phyloP scores from a whole-genome alignment of 1,284 basidiomycete genomes.

The Dichomitus squalens region DNA sequence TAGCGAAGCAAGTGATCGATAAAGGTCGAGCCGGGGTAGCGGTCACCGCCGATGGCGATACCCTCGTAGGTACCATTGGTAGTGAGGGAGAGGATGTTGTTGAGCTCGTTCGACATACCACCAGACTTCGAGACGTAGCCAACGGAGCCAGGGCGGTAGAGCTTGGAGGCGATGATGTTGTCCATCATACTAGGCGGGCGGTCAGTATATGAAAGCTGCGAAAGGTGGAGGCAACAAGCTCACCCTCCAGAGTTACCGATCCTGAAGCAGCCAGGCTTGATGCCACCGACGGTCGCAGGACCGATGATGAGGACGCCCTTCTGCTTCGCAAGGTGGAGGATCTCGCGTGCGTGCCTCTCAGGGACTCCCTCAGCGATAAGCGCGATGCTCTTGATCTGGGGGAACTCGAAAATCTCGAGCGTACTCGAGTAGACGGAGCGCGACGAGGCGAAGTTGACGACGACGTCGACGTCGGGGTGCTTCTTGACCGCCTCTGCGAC shows the following conservation, averaged over 20 bases:
- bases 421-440: slow-evolving; percentile 96
- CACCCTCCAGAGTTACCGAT: slow-evolving; percentile 98
- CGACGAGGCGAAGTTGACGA: slow-evolving; percentile 97
- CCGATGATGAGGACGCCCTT: slow-evolving; percentile 96
- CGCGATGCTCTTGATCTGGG: slow-evolving; percentile 83
- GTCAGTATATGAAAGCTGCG: neutral
- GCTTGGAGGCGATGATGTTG: slow-evolving; percentile 98
- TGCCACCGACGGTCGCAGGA: slow-evolving; percentile 98
- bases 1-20: slow-evolving; percentile 99
- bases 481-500: slow-evolving; percentile 92
- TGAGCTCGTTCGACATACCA: slow-evolving; percentile 99
- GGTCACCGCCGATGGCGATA: slow-evolving; percentile 99
- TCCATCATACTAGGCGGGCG: slow-evolving; percentile 87
- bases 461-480: slow-evolving; percentile 96
- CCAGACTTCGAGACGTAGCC: slow-evolving; percentile 99
- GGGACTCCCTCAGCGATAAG: slow-evolving; percentile 99
- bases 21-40: slow-evolving; percentile 98
- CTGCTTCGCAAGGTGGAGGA: slow-evolving; percentile 86
- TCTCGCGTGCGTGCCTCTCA: slow-evolving; percentile 95
- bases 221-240: slow-evolving; percentile 29
- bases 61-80: slow-evolving; percentile 99
- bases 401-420: slow-evolving; percentile 80
- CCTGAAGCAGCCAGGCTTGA: slow-evolving; percentile 99
- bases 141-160: slow-evolving; percentile 96
- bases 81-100: slow-evolving; percentile 98